Percentiles rank a stretch among this genome's conserved stretches.
phyloP scores from a whole-genome alignment of 2,329 filamentous ascomycete species.

The Dactylellina drechsleri region DNA sequence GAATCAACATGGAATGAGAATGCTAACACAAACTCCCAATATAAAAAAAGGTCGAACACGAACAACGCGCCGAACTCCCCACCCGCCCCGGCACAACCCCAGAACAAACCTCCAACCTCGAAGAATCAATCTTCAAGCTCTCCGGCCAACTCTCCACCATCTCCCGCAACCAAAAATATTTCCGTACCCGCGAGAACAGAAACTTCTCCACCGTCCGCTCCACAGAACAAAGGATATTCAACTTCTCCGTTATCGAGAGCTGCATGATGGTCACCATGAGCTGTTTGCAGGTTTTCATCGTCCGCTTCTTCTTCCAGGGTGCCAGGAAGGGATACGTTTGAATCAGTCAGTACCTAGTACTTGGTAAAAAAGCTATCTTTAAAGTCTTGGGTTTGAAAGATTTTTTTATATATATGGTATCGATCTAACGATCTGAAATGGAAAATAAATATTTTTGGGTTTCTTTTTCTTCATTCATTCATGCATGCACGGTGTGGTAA shows the following conservation, averaged over 20 bases:
- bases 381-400: no score
- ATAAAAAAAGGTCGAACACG: conserved; percentile 82
- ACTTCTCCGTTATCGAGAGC: conserved; percentile 94
- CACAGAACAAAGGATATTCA: conserved; percentile 94
- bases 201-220: conserved; percentile 98
- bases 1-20: conserved; percentile 31
- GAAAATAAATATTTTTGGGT: no score
- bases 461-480: no score
- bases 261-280: conserved; percentile 94
- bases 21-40: conserved; percentile 45
- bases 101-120: conserved; percentile 87
- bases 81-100: conserved; percentile 87
- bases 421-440: no score
- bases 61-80: conserved; percentile 81
- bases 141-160: conserved; percentile 93
- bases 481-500: no score
- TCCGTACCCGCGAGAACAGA: conserved; percentile 96
- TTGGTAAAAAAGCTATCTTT: no score
- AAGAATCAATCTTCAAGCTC: conserved; percentile 95
- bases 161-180: conserved; percentile 98
- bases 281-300: conserved; percentile 93
- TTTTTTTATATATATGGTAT: no score
- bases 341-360: conserved; percentile 10
- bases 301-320: conserved; percentile 97
- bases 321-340: conserved; percentile 58